Evolutionary conservation across 1,139 yeast genomes (phyloP).

Genomic region (Geotrichum klebahnii): DNA sequence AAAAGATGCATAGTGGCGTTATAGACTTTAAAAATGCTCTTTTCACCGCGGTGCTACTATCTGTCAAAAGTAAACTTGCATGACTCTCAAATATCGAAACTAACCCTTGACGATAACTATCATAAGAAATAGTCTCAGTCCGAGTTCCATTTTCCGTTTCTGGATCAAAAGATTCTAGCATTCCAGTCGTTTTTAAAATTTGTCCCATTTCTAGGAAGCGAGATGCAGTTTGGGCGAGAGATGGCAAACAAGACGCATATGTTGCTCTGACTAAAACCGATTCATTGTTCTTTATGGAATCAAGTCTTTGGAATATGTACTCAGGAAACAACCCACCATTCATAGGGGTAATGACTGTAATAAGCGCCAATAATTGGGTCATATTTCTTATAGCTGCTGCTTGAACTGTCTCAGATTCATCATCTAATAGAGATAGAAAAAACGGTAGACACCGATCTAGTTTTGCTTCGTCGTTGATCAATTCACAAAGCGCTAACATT

Average conservation of each 20-base stretch:
- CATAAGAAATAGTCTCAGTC: constrained; percentile 38
- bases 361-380: constrained; percentile 56
- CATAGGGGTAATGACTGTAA: constrained; percentile 67
- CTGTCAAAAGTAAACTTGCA: constrained; percentile 64
- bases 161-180: constrained; percentile 39
- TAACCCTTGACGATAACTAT: constrained; percentile 27
- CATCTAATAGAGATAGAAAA: constrained; percentile 55
- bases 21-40: constrained; percentile 65
- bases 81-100: constrained; percentile 59
- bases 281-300: constrained; percentile 42
- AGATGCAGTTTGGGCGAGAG: constrained; percentile 58
- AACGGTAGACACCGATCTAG: constrained; percentile 83
- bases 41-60: constrained; percentile 60
- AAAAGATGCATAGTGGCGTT: constrained; percentile 69
- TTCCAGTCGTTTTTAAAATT: constrained; percentile 47
- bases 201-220: constrained; percentile 64
- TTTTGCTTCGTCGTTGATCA: constrained; percentile 75
- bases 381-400: constrained; percentile 40
- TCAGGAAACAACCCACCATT: constrained; percentile 76
- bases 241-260: constrained; percentile 70
- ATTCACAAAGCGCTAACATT: constrained; percentile 70
- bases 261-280: constrained; percentile 55
- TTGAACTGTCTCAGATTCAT: constrained; percentile 55
- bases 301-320: constrained; percentile 70
- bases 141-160: constrained; percentile 44